These are phyloP conservation scores for Aspergillus neoniger DNA, from an alignment of 2,329 filamentous ascomycete genomes.

Conservation along the genomic window DNA sequence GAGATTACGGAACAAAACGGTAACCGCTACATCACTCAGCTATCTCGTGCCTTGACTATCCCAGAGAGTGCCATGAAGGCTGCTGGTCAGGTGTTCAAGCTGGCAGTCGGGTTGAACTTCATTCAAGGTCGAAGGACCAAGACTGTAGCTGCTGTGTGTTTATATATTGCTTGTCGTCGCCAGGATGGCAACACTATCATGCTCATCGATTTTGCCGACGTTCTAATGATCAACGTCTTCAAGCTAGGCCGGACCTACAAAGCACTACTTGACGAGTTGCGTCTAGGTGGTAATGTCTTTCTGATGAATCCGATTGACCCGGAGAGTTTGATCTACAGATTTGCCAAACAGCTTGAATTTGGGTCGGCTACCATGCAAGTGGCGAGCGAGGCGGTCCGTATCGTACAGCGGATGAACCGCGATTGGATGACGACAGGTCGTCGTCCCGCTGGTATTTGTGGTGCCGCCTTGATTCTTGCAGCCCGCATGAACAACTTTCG, in stretches of 20 bases:
- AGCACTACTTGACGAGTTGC: slow-evolving; percentile 66
- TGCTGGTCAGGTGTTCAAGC: slow-evolving; percentile 73
- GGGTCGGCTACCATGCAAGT: slow-evolving; percentile 78
- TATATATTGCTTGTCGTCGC: slow-evolving; percentile 85
- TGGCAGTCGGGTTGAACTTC: slow-evolving; percentile 73
- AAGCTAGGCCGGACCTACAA: slow-evolving; percentile 89
- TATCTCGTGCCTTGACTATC: slow-evolving; percentile 44
- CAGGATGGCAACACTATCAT: slow-evolving; percentile 80
- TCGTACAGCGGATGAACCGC: slow-evolving; percentile 88
- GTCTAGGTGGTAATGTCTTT: slow-evolving; percentile 58
- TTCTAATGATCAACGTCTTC: slow-evolving; percentile 84
- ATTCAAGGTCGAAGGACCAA: slow-evolving; percentile 82
- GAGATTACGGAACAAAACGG: slow-evolving; percentile 50
- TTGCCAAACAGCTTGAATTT: slow-evolving; percentile 90
- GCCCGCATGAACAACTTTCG: slow-evolving; percentile 98
- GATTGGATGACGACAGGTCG: slow-evolving; percentile 98
- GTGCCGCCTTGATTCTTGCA: slow-evolving; percentile 89
- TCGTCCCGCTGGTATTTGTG: slow-evolving; percentile 89
- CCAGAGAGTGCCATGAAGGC: slow-evolving; percentile 65
- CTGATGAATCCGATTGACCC: slow-evolving; percentile 76
- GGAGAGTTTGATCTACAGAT: slow-evolving; percentile 88
- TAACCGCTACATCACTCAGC: slow-evolving; percentile 47
- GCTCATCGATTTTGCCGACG: slow-evolving; percentile 93
- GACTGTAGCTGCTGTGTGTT: slow-evolving; percentile 83
- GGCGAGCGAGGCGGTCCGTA: slow-evolving; percentile 80